Percentiles rank a stretch among this genome's conserved stretches.
Evolutionary conservation across 169 alveolate species (phyloP).

Genomic region (Cryptosporidium xiaoi): DNA sequence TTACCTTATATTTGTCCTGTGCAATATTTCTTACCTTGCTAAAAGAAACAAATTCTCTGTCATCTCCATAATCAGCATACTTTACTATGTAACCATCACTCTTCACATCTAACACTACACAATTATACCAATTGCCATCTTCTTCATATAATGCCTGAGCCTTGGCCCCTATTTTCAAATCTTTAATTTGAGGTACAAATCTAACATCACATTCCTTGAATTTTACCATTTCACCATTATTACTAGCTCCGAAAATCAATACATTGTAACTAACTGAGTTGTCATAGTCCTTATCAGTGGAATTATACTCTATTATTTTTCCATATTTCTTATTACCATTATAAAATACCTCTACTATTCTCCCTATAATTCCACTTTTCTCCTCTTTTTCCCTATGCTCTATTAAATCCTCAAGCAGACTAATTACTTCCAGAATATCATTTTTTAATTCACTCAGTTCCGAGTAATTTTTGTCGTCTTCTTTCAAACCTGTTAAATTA

Average conservation of each 20-base stretch:
- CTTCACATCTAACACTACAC: conserved; percentile 3
- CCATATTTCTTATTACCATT: conserved; percentile 51
- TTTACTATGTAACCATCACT: conserved; percentile 28
- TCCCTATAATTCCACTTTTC: conserved; percentile 7
- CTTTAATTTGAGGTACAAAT: conserved; percentile 16
- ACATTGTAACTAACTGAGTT: background rate
- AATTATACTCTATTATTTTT: background rate
- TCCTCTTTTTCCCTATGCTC: background rate
- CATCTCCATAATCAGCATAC: conserved; percentile 39
- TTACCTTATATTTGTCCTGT: background rate
- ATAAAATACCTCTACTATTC: conserved; percentile 14
- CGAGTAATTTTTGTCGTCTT: conserved; percentile 2
- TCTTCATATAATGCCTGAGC: conserved; percentile 49
- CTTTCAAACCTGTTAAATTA: background rate
- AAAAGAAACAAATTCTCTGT: conserved; percentile 26
- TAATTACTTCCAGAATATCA: conserved; percentile 31
- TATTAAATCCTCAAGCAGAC: conserved; percentile 13
- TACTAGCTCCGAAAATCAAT: conserved; percentile 5
- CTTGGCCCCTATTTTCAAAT: conserved; percentile 16
- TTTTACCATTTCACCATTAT: background rate
- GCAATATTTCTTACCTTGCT: conserved; percentile 14
- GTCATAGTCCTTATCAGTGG: background rate
- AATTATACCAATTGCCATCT: conserved; percentile 59
- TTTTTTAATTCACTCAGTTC: conserved; percentile 4
- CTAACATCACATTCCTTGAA: background rate